These are phyloP conservation scores for Anthracocystis setariae DNA, from an alignment of 1,284 basidiomycete species.

Conservation along the genomic window DNA sequence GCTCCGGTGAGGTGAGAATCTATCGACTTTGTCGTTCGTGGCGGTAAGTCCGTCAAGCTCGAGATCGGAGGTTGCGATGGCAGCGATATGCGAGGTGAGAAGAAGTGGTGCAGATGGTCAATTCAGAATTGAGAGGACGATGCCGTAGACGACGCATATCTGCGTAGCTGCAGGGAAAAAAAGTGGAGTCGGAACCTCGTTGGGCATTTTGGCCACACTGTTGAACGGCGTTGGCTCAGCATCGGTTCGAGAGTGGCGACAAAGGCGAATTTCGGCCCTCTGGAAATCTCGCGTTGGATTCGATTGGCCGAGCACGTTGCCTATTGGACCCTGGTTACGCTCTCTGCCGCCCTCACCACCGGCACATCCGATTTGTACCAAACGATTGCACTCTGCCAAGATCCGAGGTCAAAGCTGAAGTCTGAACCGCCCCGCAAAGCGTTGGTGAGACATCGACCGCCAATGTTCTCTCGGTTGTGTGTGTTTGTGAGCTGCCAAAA, in stretches of 20 bases:
- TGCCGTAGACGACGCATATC: slow-evolving; percentile 15
- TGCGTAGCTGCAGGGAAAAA: slow-evolving; percentile 24
- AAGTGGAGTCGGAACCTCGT: slow-evolving; percentile 25
- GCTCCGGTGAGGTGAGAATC: too few species aligned
- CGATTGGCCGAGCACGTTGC: slow-evolving; percentile 45
- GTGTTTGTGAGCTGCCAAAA: too few species aligned
- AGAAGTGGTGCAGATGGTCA: not conserved
- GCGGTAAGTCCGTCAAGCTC: not conserved
- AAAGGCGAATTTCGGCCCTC: not conserved
- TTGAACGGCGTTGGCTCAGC: slow-evolving; percentile 27
- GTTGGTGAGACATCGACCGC: too few species aligned
- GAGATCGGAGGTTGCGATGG: not conserved
- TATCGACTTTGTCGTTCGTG: not conserved
- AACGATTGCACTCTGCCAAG: not conserved
- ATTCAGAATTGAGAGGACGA: not conserved
- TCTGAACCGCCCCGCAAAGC: too few species aligned
- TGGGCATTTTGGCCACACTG: not conserved
- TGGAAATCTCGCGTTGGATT: slow-evolving; percentile 23
- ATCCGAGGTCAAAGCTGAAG: too few species aligned
- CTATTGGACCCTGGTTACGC: slow-evolving; percentile 14
- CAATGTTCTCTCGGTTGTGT: too few species aligned
- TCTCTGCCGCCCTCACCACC: not conserved
- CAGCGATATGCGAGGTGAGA: not conserved
- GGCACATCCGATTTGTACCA: not conserved
- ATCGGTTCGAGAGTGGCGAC: not conserved